Evolutionary conservation across 495 filamentous ascomycete genomes (phyloP), one percentile per base, ranked within the genome.

Genomic region (Sordaria brevicollis): DNA sequence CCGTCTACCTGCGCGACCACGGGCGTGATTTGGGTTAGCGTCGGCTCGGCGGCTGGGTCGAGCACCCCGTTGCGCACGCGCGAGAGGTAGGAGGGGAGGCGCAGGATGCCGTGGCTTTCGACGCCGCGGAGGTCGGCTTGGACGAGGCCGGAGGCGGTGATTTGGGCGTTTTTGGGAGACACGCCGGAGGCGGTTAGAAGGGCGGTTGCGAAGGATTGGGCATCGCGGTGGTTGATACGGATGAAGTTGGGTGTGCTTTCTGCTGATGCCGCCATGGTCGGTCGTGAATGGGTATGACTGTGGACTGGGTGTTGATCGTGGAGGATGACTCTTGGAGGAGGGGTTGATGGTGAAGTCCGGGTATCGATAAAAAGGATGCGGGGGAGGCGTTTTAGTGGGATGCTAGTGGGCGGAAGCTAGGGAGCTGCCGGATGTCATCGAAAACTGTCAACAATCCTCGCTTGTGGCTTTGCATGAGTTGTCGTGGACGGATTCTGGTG

Each of bases 71-170:
- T 82, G 0, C 90, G 87, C 66, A 93, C 84, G 5, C 91, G 89
- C 29, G 73, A 82, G 79, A 93, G 86, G 81, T 94, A 94, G 2
- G 88, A 90, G 0, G 90, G 90, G 65, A 93, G 84, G 6, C 91
- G 89, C 76, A 91, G 92, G 71, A 88, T 86, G 75, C 91, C 91
- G 76, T 94, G 91, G 4, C 88, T 91, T 73, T 94, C 91, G 33
- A 92, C 88, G 70, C 91, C 91, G 31, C 90, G 89, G 0, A 93
- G 86, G 73, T 94, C 91, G 34, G 91, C 91, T 67, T 83, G 81
- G 5, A 93, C 86, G 2, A 94, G 85, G 67, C 86, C 88, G 70
- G 78, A 74, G 34, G 90, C 86, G n/a, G 91, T 79, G 65, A 87
- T 87, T 4, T 75, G 67, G 19, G 91, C 89, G 69, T 90, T 82